A percentile compares a stretch with the other conserved stretches of the same genome.
Evolutionary conservation across 192 early-diverging fungal genomes (phyloP).

Genomic region (Thamnidium elegans): DNA sequence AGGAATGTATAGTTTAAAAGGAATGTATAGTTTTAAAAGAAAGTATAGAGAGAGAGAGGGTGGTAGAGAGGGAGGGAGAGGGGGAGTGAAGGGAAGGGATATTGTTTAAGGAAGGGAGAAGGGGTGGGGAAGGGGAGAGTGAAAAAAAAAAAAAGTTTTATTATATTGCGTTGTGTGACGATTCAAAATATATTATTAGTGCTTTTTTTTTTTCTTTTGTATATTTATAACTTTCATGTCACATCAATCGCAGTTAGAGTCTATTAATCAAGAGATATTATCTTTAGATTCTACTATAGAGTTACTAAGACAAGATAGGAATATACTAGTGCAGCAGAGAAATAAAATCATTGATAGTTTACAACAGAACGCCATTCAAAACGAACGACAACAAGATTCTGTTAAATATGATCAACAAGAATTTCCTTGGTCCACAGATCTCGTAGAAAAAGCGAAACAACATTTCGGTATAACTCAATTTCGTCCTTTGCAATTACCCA

Average conservation of each 20-base stretch:
- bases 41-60: background rate
- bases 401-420: slow-evolving; percentile 31
- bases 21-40: background rate
- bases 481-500: slow-evolving; percentile 80
- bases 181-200: too few species aligned
- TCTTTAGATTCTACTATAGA: background rate
- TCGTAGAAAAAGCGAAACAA: slow-evolving; percentile 34
- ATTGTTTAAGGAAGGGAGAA: slow-evolving; percentile 8
- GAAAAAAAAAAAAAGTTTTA: background rate
- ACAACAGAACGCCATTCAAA: background rate
- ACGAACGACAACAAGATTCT: background rate
- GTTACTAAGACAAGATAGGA: background rate
- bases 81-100: background rate
- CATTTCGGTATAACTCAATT: slow-evolving; percentile 60
- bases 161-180: too few species aligned
- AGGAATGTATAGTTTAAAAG: background rate
- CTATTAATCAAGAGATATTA: background rate
- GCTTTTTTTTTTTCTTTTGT: too few species aligned
- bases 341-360: background rate
- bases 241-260: background rate
- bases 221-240: background rate
- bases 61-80: background rate
- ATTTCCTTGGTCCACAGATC: slow-evolving; percentile 53
- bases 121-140: background rate
- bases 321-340: background rate